Evolutionary conservation across 2,329 filamentous ascomycete species (phyloP).

Genomic region (Colletotrichum gloeosporioides): DNA sequence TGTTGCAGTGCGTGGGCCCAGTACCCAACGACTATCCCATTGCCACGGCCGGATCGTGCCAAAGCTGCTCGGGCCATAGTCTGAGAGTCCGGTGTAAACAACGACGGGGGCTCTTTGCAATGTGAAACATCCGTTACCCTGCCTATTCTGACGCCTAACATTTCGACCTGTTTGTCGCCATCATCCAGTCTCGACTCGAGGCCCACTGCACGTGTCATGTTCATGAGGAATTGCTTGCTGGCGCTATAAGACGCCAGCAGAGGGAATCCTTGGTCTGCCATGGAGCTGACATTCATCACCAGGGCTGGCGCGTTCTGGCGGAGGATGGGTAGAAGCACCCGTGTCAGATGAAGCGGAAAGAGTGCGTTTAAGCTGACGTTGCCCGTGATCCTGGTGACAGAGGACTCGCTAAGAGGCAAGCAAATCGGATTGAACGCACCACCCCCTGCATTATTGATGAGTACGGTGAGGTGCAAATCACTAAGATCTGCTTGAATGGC

Average conservation of each 20-base stretch:
- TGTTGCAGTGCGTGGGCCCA: not conserved
- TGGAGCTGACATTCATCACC: not conserved
- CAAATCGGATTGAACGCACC: not conserved
- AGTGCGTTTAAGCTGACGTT: not conserved
- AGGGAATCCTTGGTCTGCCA: not conserved
- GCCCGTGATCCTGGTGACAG: not conserved
- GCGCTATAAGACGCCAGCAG: not conserved
- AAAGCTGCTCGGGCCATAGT: not conserved
- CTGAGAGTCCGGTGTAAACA: not conserved
- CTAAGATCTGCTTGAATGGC: not conserved
- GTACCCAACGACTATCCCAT: not conserved
- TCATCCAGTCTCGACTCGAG: not conserved
- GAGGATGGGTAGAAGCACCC: not conserved
- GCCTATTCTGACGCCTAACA: not conserved
- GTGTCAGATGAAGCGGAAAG: not conserved
- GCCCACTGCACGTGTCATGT: not conserved
- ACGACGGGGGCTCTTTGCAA: not conserved
- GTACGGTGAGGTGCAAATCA: not conserved
- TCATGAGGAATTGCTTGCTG: not conserved
- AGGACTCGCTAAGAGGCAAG: not conserved
- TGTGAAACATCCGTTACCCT: not conserved
- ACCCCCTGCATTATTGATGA: not conserved
- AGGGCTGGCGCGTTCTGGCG: not conserved
- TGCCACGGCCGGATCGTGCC: not conserved
- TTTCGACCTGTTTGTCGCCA: not conserved